These are phyloP conservation scores for Tricholoma flavovirens DNA, from an alignment of 768 basidiomycete genomes.

Conservation along the genomic window DNA sequence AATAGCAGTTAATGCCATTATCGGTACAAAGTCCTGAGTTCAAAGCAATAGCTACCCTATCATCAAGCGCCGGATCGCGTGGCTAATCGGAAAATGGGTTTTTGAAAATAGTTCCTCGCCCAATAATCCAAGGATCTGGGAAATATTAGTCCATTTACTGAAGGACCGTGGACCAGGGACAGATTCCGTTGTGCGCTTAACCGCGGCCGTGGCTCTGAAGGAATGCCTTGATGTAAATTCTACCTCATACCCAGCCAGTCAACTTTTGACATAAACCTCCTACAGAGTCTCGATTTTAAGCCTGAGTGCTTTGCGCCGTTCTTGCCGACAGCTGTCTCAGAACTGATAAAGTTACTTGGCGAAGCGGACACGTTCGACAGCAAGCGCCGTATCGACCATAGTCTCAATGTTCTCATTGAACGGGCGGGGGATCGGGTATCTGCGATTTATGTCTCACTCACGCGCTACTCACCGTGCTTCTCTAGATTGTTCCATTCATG, in stretches of 20 bases:
- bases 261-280: conserved; percentile 6
- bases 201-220: conserved; percentile 71
- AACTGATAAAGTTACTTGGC: conserved; percentile 62
- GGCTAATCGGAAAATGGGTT: conserved; percentile 90
- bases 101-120: conserved; percentile 57
- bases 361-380: conserved; percentile 75
- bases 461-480: not conserved
- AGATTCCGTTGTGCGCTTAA: conserved; percentile 82
- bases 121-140: conserved; percentile 67
- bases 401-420: conserved; percentile 67
- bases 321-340: conserved; percentile 52
- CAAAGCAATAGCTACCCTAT: conserved; percentile 65
- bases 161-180: conserved; percentile 62
- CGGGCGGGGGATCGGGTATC: conserved; percentile 38
- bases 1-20: not conserved
- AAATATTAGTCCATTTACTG: conserved; percentile 73
- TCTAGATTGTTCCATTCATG: conserved; percentile 65
- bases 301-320: conserved; percentile 61
- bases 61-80: conserved; percentile 91
- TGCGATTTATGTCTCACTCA: not conserved
- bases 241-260: not conserved
- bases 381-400: conserved; percentile 66
- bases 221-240: conserved; percentile 74
- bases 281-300: conserved; percentile 62
- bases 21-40: conserved; percentile 3